Percentiles rank a stretch among this genome's conserved stretches.
These are phyloP conservation scores for Hymenoscyphus occultus DNA, from an alignment of 2,329 filamentous ascomycete species.

Conservation along the genomic window DNA sequence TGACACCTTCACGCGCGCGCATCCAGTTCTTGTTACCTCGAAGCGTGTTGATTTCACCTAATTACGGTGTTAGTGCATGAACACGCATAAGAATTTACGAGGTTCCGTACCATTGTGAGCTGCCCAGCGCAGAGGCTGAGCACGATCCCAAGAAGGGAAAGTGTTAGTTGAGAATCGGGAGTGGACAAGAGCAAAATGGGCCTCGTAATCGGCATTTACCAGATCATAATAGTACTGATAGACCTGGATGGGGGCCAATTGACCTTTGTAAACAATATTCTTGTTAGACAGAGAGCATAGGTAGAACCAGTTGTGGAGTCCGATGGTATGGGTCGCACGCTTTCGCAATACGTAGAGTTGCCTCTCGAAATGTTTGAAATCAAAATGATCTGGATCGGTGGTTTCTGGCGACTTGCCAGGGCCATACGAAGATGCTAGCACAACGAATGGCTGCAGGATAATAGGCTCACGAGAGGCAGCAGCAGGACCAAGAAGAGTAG, in stretches of 20 bases:
- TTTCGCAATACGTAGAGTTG: conserved; percentile 95
- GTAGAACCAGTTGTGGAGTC: conserved; percentile 98
- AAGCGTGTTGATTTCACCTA: conserved; percentile 89
- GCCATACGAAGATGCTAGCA: conserved; percentile 81
- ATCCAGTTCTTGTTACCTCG: conserved; percentile 99
- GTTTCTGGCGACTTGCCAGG: conserved; percentile 72
- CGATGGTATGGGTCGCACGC: conserved; percentile 89
- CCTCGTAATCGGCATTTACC: conserved; percentile 95
- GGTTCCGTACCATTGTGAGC: conserved; percentile 76
- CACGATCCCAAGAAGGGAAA: conserved; percentile 97
- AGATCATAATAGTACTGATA: conserved; percentile 98
- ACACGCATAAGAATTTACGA: conserved; percentile 30
- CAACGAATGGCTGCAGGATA: conserved; percentile 93
- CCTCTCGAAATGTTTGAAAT: conserved; percentile 82
- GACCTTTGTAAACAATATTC: conserved; percentile 99
- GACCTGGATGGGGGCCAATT: conserved; percentile 89
- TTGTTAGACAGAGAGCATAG: conserved; percentile 92
- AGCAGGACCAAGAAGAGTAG: conserved; percentile 85
- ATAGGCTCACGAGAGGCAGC: conserved; percentile 91
- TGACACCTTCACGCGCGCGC: conserved; percentile 90
- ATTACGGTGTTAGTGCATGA: conserved; percentile 29
- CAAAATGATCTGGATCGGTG: conserved; percentile 76
- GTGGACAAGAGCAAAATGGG: conserved; percentile 93
- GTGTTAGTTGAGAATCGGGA: conserved; percentile 98
- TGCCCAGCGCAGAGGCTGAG: conserved; percentile 92